Evolutionary conservation across 2,329 filamentous ascomycete genomes (phyloP), one percentile per base, ranked within the genome.

Genomic region (Colletotrichum scovillei): DNA sequence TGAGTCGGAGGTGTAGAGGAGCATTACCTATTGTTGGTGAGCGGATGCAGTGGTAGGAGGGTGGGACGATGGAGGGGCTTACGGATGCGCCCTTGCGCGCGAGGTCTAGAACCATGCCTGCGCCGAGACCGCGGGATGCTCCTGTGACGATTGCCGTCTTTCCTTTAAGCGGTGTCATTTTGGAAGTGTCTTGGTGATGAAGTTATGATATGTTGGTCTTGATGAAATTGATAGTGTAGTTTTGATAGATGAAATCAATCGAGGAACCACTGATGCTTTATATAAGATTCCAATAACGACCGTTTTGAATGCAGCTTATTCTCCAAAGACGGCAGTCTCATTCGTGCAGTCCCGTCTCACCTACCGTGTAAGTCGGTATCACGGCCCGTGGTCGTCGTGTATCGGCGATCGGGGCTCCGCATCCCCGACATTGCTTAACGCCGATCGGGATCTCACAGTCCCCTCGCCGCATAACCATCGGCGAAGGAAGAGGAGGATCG

Each of bases 131-230:
- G 28, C 77, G 68, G 7, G 77, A 78, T 16, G 77, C 76, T 6
- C 77, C 77, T 5, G 77, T 77, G 14, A 78, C 75, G 6, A 79
- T 74, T 32, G 77, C 77, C 0, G 76, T 72, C 52, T 78, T 78
- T 24, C 75, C 75, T 60, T 59, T 32, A 16, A 75, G 70, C 1
- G 73, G 53, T 5, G 32, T 28, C 28, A 35, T 28, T n/a, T 2
- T 22, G 2, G 3, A 1, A 22, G 5, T 49, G 19, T 49, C 4
- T 9, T 3, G 19, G 19, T 49, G 42, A 22, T n/a, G 19, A n/a
- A n/a, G 8, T 49, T 8, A 4, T 42, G 52, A 32, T 49, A 4
- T 64, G 19, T 14, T 22, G 3, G 1, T 3, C 16, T 6, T 38
- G 2, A 24, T 46, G 9, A 4, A 42, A 52, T 53, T 49, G 6